Base-by-base conservation (phyloP, 2,329 filamentous ascomycete species). In the Stagonosporopsis chrysanthemi region DNA sequence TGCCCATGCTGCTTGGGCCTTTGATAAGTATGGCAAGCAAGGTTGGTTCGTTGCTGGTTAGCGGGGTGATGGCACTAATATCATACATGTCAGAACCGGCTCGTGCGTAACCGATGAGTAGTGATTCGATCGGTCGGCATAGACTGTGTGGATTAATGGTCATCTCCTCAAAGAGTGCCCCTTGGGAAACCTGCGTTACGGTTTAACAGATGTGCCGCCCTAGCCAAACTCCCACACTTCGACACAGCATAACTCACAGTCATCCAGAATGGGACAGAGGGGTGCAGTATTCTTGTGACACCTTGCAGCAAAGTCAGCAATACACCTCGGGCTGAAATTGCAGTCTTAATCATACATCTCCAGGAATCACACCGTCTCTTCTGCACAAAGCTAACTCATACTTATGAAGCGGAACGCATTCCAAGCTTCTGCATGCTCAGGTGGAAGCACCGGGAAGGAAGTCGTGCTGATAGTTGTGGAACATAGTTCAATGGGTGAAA, bases 371-470 rank as follows among this genome's bases (percentile, higher is more conserved):
- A 44, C 41, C 3, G 31, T 44, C 9, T 44, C 41, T 22, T 17
- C 24, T 9, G 41, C 41, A 19, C 26, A 44, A 1, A 44, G 41
- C 41, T 26, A 44, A 4, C 41, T 26, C 41, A 44, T 44, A 7
- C 41, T 26, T 26, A 44, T 26, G 19, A 44, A 44, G 41, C 41
- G 41, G 26, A 31, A 44, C 4, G 41, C 41, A n/a, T 44, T 44
- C 41, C 41, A 44, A 12, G 24, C 31, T 6, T 44, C 41, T 29
- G 41, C 31, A 12, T 31, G 41, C n/a, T 44, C 41, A 6, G 12
- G 28, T 3, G 41, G 31, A 44, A 44, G 24, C 12, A 29, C 41
- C 7, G 41, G 41, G n/a, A 44, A 31, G 12, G 39, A 28, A 31
- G 29, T 7, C 29, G 29, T 7, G 29, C 29, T 31, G 29, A 11